Evolutionary conservation across 352 stramenopile species (phyloP).

Genomic region (Blastocystis sp.): DNA sequence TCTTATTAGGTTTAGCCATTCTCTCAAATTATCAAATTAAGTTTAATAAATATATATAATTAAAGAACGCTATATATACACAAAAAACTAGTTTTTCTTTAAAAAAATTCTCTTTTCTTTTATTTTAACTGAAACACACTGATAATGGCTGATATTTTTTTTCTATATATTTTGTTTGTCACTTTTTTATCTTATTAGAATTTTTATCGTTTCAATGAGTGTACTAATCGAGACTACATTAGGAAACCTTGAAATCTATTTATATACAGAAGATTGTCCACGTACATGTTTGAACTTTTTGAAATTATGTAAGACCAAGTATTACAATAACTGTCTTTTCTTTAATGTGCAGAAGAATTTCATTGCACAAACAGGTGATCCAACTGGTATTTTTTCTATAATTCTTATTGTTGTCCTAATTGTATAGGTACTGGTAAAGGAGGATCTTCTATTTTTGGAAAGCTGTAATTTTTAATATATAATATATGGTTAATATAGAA

Average conservation of each 20-base stretch:
- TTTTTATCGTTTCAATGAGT: too few species aligned
- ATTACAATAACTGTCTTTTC: slow-evolving; percentile 74
- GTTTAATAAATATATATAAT: too few species aligned
- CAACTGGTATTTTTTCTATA: slow-evolving; percentile 48
- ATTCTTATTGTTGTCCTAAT: too few species aligned
- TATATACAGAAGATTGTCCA: slow-evolving; percentile 60
- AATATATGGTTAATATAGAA: not conserved
- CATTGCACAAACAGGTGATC: slow-evolving; percentile 67
- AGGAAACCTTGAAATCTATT: slow-evolving; percentile 66
- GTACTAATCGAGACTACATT: slow-evolving; percentile 72
- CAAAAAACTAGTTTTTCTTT: too few species aligned
- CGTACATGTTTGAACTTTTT: slow-evolving; percentile 69
- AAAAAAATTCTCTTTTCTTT: too few species aligned
- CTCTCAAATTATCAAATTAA: too few species aligned
- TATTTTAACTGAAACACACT: too few species aligned
- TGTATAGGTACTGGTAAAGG: slow-evolving; percentile 61
- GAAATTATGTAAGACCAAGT: slow-evolving; percentile 70
- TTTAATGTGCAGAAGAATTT: slow-evolving; percentile 85
- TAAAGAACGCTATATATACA: too few species aligned
- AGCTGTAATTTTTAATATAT: slow-evolving; percentile 54
- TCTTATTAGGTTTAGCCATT: too few species aligned
- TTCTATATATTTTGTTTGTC: too few species aligned
- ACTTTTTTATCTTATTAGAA: too few species aligned
- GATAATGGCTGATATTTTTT: too few species aligned
- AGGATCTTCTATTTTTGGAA: slow-evolving; percentile 73